Evolutionary conservation across 805 yeast species (phyloP), one percentile per base, ranked within the genome.

Genomic region (Hanseniaspora valbyensis): DNA sequence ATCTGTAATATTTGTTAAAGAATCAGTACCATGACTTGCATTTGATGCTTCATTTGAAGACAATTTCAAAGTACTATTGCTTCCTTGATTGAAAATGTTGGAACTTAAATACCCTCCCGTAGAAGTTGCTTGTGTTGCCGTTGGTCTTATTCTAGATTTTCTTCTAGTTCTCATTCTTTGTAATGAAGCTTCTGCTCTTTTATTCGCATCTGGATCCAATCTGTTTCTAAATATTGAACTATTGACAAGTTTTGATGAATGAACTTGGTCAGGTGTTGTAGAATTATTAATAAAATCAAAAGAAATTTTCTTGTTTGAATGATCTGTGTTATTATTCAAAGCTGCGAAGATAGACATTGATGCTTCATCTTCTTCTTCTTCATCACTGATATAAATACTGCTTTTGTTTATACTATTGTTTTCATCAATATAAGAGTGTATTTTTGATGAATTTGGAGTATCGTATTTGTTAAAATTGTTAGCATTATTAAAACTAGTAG

Each of bases 331-430:
- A 30, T 58, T 64, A 52, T 70, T 67, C n/a, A 79, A 60, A 0
- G 81, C 74, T 0, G 82, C 74, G 57, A 79, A 80, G 21, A 79
- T 61, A 0, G 84, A 78, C 84, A 80, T 78, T 0, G 79, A 81
- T 12, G 77, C 76, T 56, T 80, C 85, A 60, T 80, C 84, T 58
- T 80, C 86, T 8, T 49, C 44, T 3, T 41, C 32, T 21, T 39
- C 42, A 13, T 44, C 42, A 22, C 33, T 29, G 7, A 6, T 21
- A 24, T 24, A 24, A 14, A 3, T 7, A 13, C 24, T n/a, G 12
- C 10, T 3, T 34, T 26, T 25, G n/a, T 14, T 34, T 56, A 56
- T 14, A 29, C 36, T 16, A 12, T 19, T 14, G 14, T 13, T 34
- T 7, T 16, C 21, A 13, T 21, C 18, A 37, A 37, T 22, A 10